Evolutionary conservation across 805 yeast species (phyloP).

Genomic region (Saccharomycopsis fibuligera): DNA sequence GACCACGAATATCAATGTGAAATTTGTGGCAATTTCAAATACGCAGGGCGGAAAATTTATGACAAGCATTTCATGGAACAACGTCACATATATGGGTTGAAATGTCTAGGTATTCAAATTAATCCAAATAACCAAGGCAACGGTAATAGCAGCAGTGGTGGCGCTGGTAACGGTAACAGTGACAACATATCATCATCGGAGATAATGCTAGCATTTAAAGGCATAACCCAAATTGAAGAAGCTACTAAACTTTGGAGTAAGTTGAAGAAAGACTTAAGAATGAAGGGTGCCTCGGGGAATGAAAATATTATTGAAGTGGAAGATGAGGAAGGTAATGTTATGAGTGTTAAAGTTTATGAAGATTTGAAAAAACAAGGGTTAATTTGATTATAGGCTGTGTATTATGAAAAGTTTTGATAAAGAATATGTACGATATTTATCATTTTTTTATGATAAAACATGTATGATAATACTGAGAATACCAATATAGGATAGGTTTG

Average conservation of each 20-base stretch:
- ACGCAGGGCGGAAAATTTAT: slow-evolving; percentile 67
- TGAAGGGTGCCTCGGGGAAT: slow-evolving; percentile 28
- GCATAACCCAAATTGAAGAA: slow-evolving; percentile 60
- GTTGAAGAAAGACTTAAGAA: slow-evolving; percentile 33
- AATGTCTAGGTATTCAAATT: slow-evolving; percentile 56
- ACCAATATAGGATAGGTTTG: too few species aligned
- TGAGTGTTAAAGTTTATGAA: slow-evolving; percentile 74
- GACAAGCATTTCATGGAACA: slow-evolving; percentile 69
- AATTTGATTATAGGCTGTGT: too few species aligned
- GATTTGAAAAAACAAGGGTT: slow-evolving; percentile 88
- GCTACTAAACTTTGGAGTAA: slow-evolving; percentile 54
- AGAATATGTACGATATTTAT: too few species aligned
- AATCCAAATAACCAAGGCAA: neutral
- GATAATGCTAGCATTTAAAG: slow-evolving; percentile 50
- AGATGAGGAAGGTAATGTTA: slow-evolving; percentile 88
- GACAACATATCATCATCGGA: slow-evolving; percentile 21
- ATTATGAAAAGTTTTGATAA: too few species aligned
- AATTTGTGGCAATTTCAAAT: slow-evolving; percentile 70
- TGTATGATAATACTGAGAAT: too few species aligned
- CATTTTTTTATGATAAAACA: too few species aligned
- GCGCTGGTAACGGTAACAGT: neutral
- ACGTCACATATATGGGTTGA: slow-evolving; percentile 67
- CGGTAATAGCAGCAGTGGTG: neutral
- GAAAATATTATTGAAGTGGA: slow-evolving; percentile 75
- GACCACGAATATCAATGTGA: slow-evolving; percentile 72